phyloP scores from a whole-genome alignment of 2,329 filamentous ascomycete genomes.

The Trichoderma sp. region DNA sequence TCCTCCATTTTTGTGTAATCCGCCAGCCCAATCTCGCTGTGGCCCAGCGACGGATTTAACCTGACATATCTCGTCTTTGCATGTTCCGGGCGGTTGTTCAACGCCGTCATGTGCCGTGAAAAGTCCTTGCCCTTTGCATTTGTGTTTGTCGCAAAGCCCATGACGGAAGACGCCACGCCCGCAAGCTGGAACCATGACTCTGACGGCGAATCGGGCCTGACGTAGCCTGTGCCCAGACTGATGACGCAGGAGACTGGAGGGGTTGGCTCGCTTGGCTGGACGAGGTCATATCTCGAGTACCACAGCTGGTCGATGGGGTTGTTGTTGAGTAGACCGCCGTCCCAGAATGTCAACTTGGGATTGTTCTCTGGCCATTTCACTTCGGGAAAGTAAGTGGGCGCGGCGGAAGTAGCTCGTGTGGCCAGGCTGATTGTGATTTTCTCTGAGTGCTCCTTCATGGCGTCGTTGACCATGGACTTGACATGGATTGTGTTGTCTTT shows the following conservation, averaged over 20 bases:
- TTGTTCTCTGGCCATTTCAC: slow-evolving; percentile 5
- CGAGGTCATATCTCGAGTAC: slow-evolving; percentile 21
- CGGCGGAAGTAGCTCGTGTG: slow-evolving; percentile 16
- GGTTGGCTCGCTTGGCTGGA: background rate
- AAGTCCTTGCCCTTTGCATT: slow-evolving; percentile 25
- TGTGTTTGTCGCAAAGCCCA: slow-evolving; percentile 21
- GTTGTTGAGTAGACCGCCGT: slow-evolving; percentile 21
- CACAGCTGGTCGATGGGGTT: slow-evolving; percentile 25
- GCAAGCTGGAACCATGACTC: slow-evolving; percentile 19
- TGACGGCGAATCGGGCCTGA: slow-evolving; percentile 6
- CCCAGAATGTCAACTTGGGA: slow-evolving; percentile 17
- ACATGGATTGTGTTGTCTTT: slow-evolving; percentile 17
- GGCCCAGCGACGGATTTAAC: slow-evolving; percentile 5
- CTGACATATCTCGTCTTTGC: slow-evolving; percentile 4
- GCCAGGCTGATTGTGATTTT: slow-evolving; percentile 12
- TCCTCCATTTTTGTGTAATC: slow-evolving; percentile 23
- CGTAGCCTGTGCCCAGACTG: slow-evolving; percentile 17
- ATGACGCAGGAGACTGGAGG: slow-evolving; percentile 13
- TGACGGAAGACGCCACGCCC: slow-evolving; percentile 15
- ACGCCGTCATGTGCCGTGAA: slow-evolving; percentile 18
- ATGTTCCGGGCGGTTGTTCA: slow-evolving; percentile 9
- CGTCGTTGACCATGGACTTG: slow-evolving; percentile 11
- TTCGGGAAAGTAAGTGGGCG: slow-evolving; percentile 21
- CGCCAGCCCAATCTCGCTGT: slow-evolving; percentile 9
- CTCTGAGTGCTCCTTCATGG: slow-evolving; percentile 9